Evolutionary conservation across 2,329 filamentous ascomycete genomes (phyloP), one percentile per base, ranked within the genome.

Genomic region (Fusarium cyanostomum): DNA sequence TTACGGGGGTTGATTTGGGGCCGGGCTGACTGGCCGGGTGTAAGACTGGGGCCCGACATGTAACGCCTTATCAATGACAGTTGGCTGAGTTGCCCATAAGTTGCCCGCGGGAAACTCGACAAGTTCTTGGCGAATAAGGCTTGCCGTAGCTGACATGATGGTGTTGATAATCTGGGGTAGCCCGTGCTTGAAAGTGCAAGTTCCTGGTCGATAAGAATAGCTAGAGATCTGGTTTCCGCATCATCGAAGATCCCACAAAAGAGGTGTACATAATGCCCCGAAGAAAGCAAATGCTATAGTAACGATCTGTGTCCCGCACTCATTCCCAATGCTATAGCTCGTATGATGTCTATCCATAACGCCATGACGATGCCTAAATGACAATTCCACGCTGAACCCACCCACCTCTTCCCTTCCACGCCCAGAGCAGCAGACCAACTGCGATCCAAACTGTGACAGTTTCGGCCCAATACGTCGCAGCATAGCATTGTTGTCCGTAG

Each of bases 391-490:
- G 85, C 71, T 84, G 84, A 62, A 83, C 84, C 94, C 94, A 97
- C 0, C 92, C 91, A 18, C 84, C 83, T 53, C 79, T 85, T 2
- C 91, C 91, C 75, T 89, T 90, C 94, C 93, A 97, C 7, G 93
- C 93, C 82, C 86, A 89, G 13, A 89, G 64, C 78, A 94, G 89
- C 68, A 92, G 77, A 4, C 80, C 81, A 70, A 91, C 89, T 0
- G 92, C 94, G 33, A 92, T 66, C 88, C 90, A 94, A 0, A 96
- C 90, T 62, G 89, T 94, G 1, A 85, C 78, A 0, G 90, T 89
- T 84, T 97, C 92, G 1, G 90, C 91, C 93, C 93, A 97, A 66
- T 94, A 96, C 0, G 91, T 92, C 0, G 82, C 73, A 10, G 89
- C 88, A 78, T 97, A 98, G 78, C 95, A 99, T 49, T 83, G 79